Evolutionary conservation across 2,329 filamentous ascomycete species (phyloP), one percentile per base, ranked within the genome.

Genomic region (Aspergillus japonicus): DNA sequence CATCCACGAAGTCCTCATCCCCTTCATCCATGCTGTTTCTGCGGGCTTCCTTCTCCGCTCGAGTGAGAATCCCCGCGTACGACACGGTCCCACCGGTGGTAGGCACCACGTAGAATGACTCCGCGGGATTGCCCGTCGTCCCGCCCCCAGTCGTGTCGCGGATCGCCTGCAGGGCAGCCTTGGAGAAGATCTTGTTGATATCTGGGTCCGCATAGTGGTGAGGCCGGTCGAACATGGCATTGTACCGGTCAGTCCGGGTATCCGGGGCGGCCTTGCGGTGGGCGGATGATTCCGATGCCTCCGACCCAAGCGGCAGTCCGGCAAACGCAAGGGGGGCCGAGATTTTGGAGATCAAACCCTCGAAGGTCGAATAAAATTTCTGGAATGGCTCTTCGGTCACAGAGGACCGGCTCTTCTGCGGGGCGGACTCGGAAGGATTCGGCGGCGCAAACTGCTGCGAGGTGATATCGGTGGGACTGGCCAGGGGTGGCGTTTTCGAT

Each of bases 61-160:
- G 75, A 33, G 76, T 89, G 21, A 96, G 80, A 55, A 99, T 97
- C 63, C 90, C 92, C 49, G 95, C 93, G 71, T 98, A 99, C 0
- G 92, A 95, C 61, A 93, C 89, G 2, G 92, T 97, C 64, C 94
- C 92, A 5, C 95, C 94, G 19, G 90, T 92, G 0, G 91, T 90
- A 4, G 94, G 95, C 1, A 99, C 95, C 1, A 98, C 90, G 73
- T 97, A 98, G 78, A 99, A 99, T 8, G 90, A 95, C 64, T 86
- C 83, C 6, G 81, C 80, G 3, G 76, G 63, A 68, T 90, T 90
- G 60, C 83, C 85, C 12, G 79, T 16, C 5, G 39, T 77, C n/a
- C 77, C 59, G 4, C 60, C 82, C 0, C 86, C 86, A 31, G 78
- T 76, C 50, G 89, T 88, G 58, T 90, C 87, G 21, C 87, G 83